A percentile compares a stretch with the other conserved stretches of the same genome.
phyloP scores from a whole-genome alignment of 371 early-diverging fungal genomes.

The Coemansia sp. region DNA sequence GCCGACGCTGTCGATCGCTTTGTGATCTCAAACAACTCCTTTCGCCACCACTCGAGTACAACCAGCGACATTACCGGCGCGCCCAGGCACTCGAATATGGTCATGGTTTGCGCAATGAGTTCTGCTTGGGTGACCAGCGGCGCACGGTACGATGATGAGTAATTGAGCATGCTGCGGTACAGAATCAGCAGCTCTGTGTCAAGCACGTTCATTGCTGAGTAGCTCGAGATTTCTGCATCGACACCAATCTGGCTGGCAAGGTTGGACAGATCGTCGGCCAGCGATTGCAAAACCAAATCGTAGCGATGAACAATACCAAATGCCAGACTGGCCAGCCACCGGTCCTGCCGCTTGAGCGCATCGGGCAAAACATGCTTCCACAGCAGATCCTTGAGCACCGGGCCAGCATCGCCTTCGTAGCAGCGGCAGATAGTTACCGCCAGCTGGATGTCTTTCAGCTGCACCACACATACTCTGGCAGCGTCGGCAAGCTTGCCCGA shows the following conservation, averaged over 20 bases:
- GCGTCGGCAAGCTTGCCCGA: slow-evolving; percentile 87
- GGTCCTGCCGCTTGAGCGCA: slow-evolving; percentile 60
- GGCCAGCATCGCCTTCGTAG: slow-evolving; percentile 74
- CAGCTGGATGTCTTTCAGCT: slow-evolving; percentile 86
- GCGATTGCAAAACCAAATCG: slow-evolving; percentile 65
- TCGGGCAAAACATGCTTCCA: slow-evolving; percentile 55
- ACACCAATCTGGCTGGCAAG: slow-evolving; percentile 32
- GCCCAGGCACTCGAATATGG: slow-evolving; percentile 48
- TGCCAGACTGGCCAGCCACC: slow-evolving; percentile 73
- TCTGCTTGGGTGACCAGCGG: slow-evolving; percentile 41
- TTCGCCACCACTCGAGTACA: slow-evolving; percentile 49
- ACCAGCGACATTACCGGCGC: slow-evolving; percentile 48
- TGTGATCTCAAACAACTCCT: slow-evolving; percentile 33
- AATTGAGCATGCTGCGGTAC: slow-evolving; percentile 66
- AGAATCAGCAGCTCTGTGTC: slow-evolving; percentile 79
- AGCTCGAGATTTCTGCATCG: slow-evolving; percentile 20
- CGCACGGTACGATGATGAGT: slow-evolving; percentile 44
- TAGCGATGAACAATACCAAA: slow-evolving; percentile 66
- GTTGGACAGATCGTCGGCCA: slow-evolving; percentile 55
- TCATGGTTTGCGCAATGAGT: slow-evolving; percentile 48
- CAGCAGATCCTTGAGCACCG: slow-evolving; percentile 51
- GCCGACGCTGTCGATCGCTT: slow-evolving; percentile 8
- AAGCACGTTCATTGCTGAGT: slow-evolving; percentile 49
- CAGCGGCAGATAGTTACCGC: slow-evolving; percentile 88
- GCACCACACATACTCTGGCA: slow-evolving; percentile 84